These are phyloP conservation scores for Septoria linicola DNA, from an alignment of 2,329 filamentous ascomycete species.

Conservation along the genomic window DNA sequence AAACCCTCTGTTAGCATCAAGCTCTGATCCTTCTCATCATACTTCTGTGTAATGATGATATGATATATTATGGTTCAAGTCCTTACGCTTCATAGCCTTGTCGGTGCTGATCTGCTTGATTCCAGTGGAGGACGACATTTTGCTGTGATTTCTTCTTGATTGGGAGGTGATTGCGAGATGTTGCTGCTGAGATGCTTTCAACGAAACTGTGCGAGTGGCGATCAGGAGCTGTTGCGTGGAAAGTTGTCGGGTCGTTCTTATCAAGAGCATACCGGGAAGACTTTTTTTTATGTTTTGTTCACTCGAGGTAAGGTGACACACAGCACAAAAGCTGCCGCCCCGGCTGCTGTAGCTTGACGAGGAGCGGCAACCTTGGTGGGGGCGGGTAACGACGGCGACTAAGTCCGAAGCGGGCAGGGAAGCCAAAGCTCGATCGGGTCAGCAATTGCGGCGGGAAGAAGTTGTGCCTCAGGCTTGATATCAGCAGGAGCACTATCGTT, in stretches of 20 bases:
- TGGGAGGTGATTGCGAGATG: background rate
- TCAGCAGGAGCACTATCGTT: too few species aligned
- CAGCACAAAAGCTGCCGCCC: too few species aligned
- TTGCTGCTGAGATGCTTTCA: background rate
- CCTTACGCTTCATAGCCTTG: slow-evolving; percentile 16
- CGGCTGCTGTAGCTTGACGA: slow-evolving; percentile 1
- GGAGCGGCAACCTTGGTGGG: slow-evolving; percentile 5
- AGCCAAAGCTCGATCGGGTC: too few species aligned
- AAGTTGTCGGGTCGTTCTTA: slow-evolving; percentile 5
- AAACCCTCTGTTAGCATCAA: background rate
- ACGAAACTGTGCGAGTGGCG: slow-evolving; percentile 1
- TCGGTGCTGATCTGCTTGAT: slow-evolving; percentile 15
- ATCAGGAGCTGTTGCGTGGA: slow-evolving; percentile 4
- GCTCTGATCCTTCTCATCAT: background rate
- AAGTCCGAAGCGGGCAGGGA: background rate
- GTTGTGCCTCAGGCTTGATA: too few species aligned
- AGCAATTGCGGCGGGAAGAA: too few species aligned
- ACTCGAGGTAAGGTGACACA: slow-evolving; percentile 7
- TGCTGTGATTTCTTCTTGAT: slow-evolving; percentile 1
- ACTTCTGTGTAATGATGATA: background rate
- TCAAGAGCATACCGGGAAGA: slow-evolving; percentile 10
- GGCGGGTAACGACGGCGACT: slow-evolving; percentile 11
- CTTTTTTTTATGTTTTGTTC: background rate
- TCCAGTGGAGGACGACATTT: slow-evolving; percentile 6
- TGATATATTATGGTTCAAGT: background rate